Conservation (phyloP, 352 stramenopile species). For the Phytopythium oedochilum region DNA sequence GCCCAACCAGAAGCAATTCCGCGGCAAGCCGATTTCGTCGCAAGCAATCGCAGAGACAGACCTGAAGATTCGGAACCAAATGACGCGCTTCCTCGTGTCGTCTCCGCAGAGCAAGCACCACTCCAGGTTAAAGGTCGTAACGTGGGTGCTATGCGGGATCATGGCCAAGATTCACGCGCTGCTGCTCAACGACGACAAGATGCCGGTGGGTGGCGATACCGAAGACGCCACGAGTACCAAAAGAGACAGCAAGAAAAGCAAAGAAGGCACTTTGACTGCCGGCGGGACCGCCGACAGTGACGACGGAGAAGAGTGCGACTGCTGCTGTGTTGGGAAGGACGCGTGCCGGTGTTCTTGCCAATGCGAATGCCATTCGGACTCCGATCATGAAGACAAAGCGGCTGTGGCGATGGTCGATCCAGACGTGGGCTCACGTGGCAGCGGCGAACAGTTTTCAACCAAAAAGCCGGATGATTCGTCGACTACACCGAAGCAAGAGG, state of each 20-base stretch:
- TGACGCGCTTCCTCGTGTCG: slow-evolving; percentile 65
- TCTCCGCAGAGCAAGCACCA: slow-evolving; percentile 78
- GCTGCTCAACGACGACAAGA: slow-evolving; percentile 63
- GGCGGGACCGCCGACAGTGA: slow-evolving; percentile 20
- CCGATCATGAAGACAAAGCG: slow-evolving; percentile 44
- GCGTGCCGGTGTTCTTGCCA: slow-evolving; percentile 46
- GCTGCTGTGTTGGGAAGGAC: slow-evolving; percentile 59
- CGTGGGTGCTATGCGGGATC: slow-evolving; percentile 82
- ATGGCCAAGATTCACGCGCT: slow-evolving; percentile 83
- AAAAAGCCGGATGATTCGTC: not conserved
- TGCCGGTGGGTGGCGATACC: slow-evolving; percentile 26
- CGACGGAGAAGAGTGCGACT: slow-evolving; percentile 76
- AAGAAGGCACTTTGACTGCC: not conserved
- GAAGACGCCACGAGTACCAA: slow-evolving; percentile 4
- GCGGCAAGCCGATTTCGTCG: slow-evolving; percentile 42
- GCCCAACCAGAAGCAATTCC: slow-evolving; percentile 16
- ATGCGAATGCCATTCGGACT: slow-evolving; percentile 70
- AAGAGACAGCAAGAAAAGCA: slow-evolving; percentile 12
- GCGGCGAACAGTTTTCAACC: not conserved
- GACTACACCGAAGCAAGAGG: too few species aligned
- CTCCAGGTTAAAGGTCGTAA: slow-evolving; percentile 79
- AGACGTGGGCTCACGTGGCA: not conserved
- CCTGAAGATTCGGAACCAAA: slow-evolving; percentile 70
- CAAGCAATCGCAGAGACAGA: slow-evolving; percentile 72
- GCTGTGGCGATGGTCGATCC: not conserved